phyloP scores from a whole-genome alignment of 83 land plant genomes.

The Picea abies region DNA sequence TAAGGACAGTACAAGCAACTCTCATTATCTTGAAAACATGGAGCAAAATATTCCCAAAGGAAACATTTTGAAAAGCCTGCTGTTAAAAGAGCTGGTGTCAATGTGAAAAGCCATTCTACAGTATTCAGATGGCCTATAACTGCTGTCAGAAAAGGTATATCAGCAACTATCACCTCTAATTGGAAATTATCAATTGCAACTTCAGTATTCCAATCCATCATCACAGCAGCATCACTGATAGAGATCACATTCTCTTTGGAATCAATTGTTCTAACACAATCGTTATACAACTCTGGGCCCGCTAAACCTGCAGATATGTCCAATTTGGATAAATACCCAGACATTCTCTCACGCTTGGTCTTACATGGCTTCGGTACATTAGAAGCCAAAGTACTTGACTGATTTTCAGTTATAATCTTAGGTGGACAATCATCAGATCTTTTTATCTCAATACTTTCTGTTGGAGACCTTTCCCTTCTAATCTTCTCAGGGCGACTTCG shows the following conservation, averaged over 20 bases:
- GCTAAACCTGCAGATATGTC: constrained; percentile 22
- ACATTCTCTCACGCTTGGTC: constrained; percentile 3
- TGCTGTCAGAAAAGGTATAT: not conserved
- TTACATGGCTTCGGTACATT: too few relatives aligned
- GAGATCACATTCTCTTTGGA: not conserved
- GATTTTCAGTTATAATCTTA: too few relatives aligned
- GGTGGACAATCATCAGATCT: constrained; percentile 9
- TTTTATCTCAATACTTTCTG: constrained; percentile 12
- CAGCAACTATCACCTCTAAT: not conserved
- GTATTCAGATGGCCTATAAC: not conserved
- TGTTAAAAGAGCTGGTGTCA: not conserved
- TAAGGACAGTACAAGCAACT: not conserved
- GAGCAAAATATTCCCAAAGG: not conserved
- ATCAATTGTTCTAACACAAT: constrained; percentile 5
- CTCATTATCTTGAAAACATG: not conserved
- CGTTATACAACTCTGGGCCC: constrained; percentile 11
- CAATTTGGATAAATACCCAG: constrained; percentile 13
- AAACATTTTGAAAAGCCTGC: not conserved
- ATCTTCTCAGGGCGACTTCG: constrained; percentile 8
- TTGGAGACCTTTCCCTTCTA: not conserved
- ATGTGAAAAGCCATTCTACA: not conserved
- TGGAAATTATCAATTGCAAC: not conserved
- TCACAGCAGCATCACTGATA: not conserved
- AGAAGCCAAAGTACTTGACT: too few relatives aligned
- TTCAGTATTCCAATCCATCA: not conserved